Base-by-base conservation (phyloP, 2,329 filamentous ascomycete species). In the Aureobasidium sp. region DNA sequence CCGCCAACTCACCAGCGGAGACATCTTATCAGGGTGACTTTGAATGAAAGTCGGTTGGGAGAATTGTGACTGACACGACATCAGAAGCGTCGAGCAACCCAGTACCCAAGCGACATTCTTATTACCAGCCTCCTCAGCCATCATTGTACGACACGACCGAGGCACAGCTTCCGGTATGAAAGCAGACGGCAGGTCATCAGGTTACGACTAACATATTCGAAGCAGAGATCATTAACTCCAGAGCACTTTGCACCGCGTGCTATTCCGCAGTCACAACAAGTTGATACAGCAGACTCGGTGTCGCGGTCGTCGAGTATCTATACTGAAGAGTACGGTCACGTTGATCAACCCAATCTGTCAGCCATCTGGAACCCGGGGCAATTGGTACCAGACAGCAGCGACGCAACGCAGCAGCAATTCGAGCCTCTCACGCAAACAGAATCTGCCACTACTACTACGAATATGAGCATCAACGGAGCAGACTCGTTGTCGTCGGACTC, bases 401-500 rank as follows among this genome's bases (percentile, higher is more conserved):
- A 10, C 8, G 3, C 30, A 3, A 9, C 16, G 25, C 41, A 30
- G n/a, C 36, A 47, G 32, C 53, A 45, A 9, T 9, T 34, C 10
- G 39, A 57, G 16, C 36, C 34, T 8, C 29, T 27, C 3, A 21
- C 21, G 21, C 21, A 21, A 21, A 27, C 16, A 7, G 13, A 13
- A 21, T 21, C 47, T n/a, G 48, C 16, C 5, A 13, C 16, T 36
- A 29, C 27, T 36, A 13, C 32, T 21, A 21, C 21, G 21, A 21
- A 21, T 11, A 60, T 62, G 62, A 63, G 53, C 16, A 59, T 58
- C 42, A 58, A 58, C 42, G 54, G 54, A 13, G 30, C 39, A 44
- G 53, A 57, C 29, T 59, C 55, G 27, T n/a, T 51, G 42, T 73
- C 72, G 65, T 70, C 70, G 63, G 71, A 73, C 64, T 69, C 67